Conservation (phyloP, 164 flowering plant species). For the Berberis vulgaris region DNA sequence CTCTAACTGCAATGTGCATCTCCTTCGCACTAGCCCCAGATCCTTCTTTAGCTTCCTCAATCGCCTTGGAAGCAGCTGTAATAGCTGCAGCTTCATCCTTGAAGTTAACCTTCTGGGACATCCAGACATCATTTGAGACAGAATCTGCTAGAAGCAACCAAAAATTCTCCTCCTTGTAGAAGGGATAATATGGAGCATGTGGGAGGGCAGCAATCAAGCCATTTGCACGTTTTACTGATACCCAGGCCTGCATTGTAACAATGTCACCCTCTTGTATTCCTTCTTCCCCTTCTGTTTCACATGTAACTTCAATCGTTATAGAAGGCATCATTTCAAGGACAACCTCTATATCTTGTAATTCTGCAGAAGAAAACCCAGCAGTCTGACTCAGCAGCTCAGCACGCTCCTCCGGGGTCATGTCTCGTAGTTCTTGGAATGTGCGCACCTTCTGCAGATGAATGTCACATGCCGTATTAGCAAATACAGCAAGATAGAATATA, state of each 20-base stretch:
- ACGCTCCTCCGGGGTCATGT: slow-evolving; percentile 60
- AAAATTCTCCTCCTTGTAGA: slow-evolving; percentile 85
- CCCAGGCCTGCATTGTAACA: slow-evolving; percentile 88
- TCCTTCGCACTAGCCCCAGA: slow-evolving; percentile 58
- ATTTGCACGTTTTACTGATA: slow-evolving; percentile 59
- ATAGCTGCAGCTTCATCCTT: slow-evolving; percentile 80
- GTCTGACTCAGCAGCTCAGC: slow-evolving; percentile 56
- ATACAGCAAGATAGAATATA: background rate
- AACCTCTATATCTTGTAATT: slow-evolving; percentile 62
- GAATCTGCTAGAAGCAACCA: slow-evolving; percentile 87
- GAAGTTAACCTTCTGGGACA: slow-evolving; percentile 74
- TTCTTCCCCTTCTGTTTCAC: slow-evolving; percentile 98
- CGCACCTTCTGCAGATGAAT: slow-evolving; percentile 61
- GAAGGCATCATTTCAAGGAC: slow-evolving; percentile 89
- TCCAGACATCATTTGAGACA: slow-evolving; percentile 68
- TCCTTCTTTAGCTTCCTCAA: slow-evolving; percentile 67
- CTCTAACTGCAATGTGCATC: slow-evolving; percentile 42
- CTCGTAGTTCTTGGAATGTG: slow-evolving; percentile 64
- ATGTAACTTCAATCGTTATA: slow-evolving; percentile 49
- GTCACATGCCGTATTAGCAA: background rate
- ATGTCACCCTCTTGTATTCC: slow-evolving; percentile 95
- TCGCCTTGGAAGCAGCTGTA: slow-evolving; percentile 63
- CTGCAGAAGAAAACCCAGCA: slow-evolving; percentile 63
- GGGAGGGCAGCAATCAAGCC: slow-evolving; percentile 84
- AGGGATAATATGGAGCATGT: slow-evolving; percentile 82